These are phyloP conservation scores for Camellia granthamiana DNA, from an alignment of 148 eudicot genomes.

Conservation along the genomic window DNA sequence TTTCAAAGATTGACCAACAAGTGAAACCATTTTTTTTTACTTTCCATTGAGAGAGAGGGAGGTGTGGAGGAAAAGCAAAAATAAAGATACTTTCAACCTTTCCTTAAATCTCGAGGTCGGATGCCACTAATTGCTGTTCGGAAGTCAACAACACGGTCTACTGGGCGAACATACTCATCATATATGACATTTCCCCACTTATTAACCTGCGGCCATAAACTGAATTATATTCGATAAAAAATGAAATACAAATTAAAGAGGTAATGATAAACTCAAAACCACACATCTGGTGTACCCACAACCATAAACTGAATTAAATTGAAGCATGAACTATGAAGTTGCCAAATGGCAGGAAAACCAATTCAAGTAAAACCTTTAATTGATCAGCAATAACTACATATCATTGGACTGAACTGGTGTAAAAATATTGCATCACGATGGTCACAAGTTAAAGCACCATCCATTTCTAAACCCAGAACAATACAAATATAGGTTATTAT, in stretches of 20 bases:
- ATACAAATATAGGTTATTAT: not conserved
- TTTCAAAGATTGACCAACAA: not conserved
- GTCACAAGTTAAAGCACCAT: not conserved
- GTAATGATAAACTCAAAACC: not conserved
- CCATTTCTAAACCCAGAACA: not conserved
- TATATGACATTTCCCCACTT: conserved; percentile 93
- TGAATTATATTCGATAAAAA: conserved; percentile 36
- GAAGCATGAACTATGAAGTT: not conserved
- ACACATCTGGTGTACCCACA: too few species aligned
- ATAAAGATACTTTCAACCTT: conserved; percentile 43
- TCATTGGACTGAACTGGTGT: not conserved
- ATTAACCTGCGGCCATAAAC: conserved; percentile 73
- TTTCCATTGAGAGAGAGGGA: not conserved
- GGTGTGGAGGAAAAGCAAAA: not conserved
- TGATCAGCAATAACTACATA: not conserved
- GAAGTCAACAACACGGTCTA: conserved; percentile 91
- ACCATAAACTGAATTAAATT: too few species aligned
- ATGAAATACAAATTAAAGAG: not conserved
- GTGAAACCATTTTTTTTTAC: not conserved
- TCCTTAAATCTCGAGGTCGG: conserved; percentile 74
- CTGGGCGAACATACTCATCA: conserved; percentile 87
- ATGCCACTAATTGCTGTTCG: conserved; percentile 97
- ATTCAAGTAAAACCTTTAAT: not conserved
- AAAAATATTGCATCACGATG: not conserved
- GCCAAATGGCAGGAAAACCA: not conserved